A percentile compares a stretch with the other conserved stretches of the same genome.
These are phyloP conservation scores for Scenedesmus sp. DNA, from an alignment of 163 green algal species.

Conservation along the genomic window DNA sequence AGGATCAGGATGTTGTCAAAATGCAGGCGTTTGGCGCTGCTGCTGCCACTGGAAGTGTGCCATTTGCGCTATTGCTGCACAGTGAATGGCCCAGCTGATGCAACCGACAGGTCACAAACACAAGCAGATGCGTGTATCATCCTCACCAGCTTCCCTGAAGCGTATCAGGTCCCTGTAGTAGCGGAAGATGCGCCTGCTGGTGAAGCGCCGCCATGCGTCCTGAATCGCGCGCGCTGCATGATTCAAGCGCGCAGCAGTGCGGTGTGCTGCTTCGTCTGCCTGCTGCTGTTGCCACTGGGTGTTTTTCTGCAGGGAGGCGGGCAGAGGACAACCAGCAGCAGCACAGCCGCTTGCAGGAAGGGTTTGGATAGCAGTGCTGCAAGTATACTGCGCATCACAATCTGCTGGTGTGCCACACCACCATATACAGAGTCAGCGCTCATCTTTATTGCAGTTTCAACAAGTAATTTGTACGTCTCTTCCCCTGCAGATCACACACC, in stretches of 20 bases:
- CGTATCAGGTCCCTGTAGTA: slow-evolving; percentile 65
- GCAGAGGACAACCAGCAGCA: not conserved
- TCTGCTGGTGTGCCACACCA: too few relatives aligned
- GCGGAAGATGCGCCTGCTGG: slow-evolving; percentile 64
- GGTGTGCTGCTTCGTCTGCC: not conserved
- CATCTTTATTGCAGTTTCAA: too few relatives aligned
- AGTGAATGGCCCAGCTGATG: too few relatives aligned
- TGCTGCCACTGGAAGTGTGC: not conserved
- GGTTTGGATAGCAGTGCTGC: too few relatives aligned
- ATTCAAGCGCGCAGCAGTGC: not conserved
- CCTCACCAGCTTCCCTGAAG: slow-evolving; percentile 5
- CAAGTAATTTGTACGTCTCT: too few relatives aligned
- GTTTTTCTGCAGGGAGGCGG: not conserved
- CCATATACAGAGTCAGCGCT: too few relatives aligned
- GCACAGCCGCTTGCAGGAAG: not conserved
- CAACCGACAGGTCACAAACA: not conserved
- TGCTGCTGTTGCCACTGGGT: not conserved
- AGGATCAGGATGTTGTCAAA: too few relatives aligned
- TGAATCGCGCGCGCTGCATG: slow-evolving; percentile 67
- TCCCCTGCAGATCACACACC: too few relatives aligned
- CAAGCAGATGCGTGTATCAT: not conserved
- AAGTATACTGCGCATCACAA: not conserved
- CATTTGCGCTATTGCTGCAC: too few relatives aligned
- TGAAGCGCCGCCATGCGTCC: slow-evolving; percentile 63
- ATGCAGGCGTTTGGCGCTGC: too few relatives aligned